A percentile compares a stretch with the other conserved stretches of the same genome.
These are phyloP conservation scores for Vicia villosa DNA, from an alignment of 306 rosid species.

Conservation along the genomic window DNA sequence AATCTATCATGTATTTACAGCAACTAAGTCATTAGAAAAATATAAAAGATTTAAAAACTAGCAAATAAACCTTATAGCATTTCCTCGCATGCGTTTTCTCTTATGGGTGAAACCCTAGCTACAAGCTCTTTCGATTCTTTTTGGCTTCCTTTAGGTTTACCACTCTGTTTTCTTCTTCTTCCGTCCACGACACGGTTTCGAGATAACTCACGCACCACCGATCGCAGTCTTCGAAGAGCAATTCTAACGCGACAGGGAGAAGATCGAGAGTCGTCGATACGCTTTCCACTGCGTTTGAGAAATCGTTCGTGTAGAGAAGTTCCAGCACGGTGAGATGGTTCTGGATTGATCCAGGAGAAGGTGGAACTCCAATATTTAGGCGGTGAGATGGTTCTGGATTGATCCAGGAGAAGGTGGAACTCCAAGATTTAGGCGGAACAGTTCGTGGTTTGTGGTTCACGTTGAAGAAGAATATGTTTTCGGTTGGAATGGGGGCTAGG, in stretches of 20 bases:
- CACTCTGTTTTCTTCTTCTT: slow-evolving; percentile 75
- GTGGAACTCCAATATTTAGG: too few species aligned
- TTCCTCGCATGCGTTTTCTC: too few species aligned
- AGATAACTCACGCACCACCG: slow-evolving; percentile 66
- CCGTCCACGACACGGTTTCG: slow-evolving; percentile 91
- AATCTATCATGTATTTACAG: too few species aligned
- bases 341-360: too few species aligned
- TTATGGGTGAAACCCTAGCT: too few species aligned
- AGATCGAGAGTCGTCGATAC: slow-evolving; percentile 72
- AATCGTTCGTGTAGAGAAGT: slow-evolving; percentile 66
- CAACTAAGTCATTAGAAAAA: too few species aligned
- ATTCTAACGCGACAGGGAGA: slow-evolving; percentile 73
- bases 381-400: too few species aligned
- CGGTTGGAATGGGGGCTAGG: too few species aligned
- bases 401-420: slow-evolving; percentile 50
- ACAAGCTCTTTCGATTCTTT: too few species aligned
- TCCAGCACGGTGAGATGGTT: slow-evolving; percentile 56
- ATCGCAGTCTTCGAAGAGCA: slow-evolving; percentile 83
- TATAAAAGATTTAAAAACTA: too few species aligned
- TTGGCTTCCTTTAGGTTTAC: slow-evolving; percentile 44
- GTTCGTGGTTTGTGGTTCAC: slow-evolving; percentile 14
- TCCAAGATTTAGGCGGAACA: slow-evolving; percentile 49
- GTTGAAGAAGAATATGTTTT: too few species aligned
- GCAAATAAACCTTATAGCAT: too few species aligned
- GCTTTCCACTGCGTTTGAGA: slow-evolving; percentile 45